These are phyloP conservation scores for Clavariopsis aquatica DNA, from an alignment of 495 filamentous ascomycete species.

Conservation along the genomic window DNA sequence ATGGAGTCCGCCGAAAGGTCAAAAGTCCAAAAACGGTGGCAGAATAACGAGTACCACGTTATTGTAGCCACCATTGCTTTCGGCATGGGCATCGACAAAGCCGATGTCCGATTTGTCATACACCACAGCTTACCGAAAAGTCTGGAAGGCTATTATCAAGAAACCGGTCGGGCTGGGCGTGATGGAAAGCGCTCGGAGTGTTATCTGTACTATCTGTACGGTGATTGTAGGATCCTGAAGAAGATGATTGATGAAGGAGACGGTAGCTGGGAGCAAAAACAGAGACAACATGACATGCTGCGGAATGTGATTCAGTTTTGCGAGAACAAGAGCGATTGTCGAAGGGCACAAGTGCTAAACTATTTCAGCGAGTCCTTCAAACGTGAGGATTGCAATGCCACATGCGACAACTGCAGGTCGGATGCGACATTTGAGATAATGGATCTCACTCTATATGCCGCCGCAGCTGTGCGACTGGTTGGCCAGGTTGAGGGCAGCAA, in stretches of 20 bases:
- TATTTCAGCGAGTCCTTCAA: constrained; percentile 90
- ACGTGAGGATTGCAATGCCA: constrained; percentile 64
- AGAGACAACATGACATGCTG: constrained; percentile 81
- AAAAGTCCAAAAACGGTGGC: constrained; percentile 76
- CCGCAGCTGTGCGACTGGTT: constrained; percentile 66
- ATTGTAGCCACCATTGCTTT: constrained; percentile 99
- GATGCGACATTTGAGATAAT: constrained; percentile 63
- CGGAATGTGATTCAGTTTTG: constrained; percentile 80
- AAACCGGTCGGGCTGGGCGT: constrained; percentile 90
- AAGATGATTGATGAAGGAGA: constrained; percentile 81
- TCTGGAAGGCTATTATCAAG: constrained; percentile 97
- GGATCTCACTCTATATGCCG: constrained; percentile 77
- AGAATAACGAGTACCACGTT: constrained; percentile 72
- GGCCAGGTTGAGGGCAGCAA: constrained; percentile 47
- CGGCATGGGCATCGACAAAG: constrained; percentile 98
- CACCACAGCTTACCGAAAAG: constrained; percentile 90
- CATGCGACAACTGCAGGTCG: constrained; percentile 86
- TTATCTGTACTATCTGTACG: constrained; percentile 83
- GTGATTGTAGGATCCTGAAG: constrained; percentile 62
- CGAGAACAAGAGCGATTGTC: constrained; percentile 82
- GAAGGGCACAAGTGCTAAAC: constrained; percentile 79
- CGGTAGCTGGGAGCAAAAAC: constrained; percentile 71
- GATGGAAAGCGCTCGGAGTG: constrained; percentile 87
- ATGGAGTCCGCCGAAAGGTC: constrained; percentile 65
- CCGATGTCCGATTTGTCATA: constrained; percentile 92